Percentiles rank a stretch among this genome's conserved stretches.
Conservation (phyloP, 2,329 filamentous ascomycete species). For the Fusarium nematophilum region DNA sequence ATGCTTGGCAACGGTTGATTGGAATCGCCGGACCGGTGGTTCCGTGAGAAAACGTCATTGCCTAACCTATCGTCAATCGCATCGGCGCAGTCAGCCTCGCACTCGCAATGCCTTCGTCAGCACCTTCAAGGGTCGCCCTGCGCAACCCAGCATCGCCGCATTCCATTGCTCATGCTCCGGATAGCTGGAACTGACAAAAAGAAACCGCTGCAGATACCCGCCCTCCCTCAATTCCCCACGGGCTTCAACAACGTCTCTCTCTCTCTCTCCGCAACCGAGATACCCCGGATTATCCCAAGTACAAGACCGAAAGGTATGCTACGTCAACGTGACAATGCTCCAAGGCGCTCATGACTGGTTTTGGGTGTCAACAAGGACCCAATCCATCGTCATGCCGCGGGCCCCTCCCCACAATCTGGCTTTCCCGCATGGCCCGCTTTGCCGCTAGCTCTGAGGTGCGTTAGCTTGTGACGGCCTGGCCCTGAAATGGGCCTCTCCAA, state of each 20-base stretch:
- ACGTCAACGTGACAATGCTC: conserved; percentile 21
- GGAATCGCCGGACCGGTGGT: neutral
- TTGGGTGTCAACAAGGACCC: conserved; percentile 11
- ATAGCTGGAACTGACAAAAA: neutral
- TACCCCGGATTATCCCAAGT: conserved; percentile 5
- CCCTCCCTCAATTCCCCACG: neutral
- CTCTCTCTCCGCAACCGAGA: neutral
- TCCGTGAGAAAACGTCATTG: neutral
- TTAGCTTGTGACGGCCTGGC: conserved; percentile 19
- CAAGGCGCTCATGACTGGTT: conserved; percentile 14
- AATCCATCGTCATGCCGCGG: neutral
- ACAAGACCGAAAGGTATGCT: conserved; percentile 4
- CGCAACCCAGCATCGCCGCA: neutral
- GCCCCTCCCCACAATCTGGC: conserved; percentile 5
- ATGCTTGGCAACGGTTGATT: neutral
- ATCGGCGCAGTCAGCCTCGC: too few relatives aligned
- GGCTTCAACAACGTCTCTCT: neutral
- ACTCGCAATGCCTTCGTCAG: neutral
- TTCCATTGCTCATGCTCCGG: neutral
- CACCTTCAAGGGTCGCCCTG: neutral
- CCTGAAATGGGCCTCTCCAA: neutral
- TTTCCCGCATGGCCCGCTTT: conserved; percentile 7
- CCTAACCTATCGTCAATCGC: neutral
- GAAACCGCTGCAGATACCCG: neutral
- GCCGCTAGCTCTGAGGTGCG: conserved; percentile 14